phyloP scores from a whole-genome alignment of 257 asterid genomes.

The Haberlea rhodopensis region DNA sequence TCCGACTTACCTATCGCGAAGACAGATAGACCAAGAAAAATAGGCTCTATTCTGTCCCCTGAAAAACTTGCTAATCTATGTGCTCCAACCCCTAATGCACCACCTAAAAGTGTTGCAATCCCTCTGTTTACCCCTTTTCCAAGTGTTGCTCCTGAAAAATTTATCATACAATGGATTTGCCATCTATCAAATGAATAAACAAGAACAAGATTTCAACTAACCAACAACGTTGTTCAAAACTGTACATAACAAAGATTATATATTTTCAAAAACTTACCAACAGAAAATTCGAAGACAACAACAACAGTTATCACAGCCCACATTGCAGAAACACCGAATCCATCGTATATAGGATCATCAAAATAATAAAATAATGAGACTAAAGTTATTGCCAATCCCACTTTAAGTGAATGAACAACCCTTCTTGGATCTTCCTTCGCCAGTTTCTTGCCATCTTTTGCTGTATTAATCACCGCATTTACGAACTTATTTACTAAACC shows the following conservation, averaged over 20 bases:
- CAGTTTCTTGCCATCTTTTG: constrained; percentile 26
- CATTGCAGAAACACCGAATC: constrained; percentile 31
- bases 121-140: constrained; percentile 43
- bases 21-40: constrained; percentile 33
- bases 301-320: constrained; percentile 33
- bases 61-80: constrained; percentile 35
- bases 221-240: neutral
- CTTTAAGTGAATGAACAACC: constrained; percentile 27
- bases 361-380: constrained; percentile 29
- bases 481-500: neutral
- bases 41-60: constrained; percentile 31
- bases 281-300: constrained; percentile 28
- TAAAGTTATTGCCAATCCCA: constrained; percentile 25
- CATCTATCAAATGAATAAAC: neutral
- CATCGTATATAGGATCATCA: constrained; percentile 24
- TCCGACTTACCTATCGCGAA: constrained; percentile 32
- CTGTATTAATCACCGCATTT: neutral
- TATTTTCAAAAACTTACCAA: constrained; percentile 9
- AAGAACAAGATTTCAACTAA: neutral
- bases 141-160: constrained; percentile 43
- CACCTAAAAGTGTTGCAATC: constrained; percentile 39
- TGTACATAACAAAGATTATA: neutral
- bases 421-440: constrained; percentile 26
- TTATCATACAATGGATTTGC: no score
- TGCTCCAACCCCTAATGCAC: constrained; percentile 36